phyloP scores from a whole-genome alignment of 2,329 filamentous ascomycete species.

The Fusarium nematophilum region DNA sequence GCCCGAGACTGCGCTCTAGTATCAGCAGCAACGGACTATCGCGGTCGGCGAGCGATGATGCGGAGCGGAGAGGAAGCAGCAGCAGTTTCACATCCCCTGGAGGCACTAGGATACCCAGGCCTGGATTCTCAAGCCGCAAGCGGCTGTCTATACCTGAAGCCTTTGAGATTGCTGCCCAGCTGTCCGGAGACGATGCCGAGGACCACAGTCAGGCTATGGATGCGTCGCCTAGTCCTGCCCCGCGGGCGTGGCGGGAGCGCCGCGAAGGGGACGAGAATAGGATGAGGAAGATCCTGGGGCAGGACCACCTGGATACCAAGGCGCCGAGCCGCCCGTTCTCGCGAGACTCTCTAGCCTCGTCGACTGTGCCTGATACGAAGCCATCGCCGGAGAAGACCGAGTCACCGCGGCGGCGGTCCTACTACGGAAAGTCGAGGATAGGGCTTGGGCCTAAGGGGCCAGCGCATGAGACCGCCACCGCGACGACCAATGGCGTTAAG shows the following conservation, averaged over 20 bases:
- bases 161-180: conserved; percentile 49
- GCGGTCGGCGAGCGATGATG: conserved; percentile 45
- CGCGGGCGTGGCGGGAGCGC: conserved; percentile 55
- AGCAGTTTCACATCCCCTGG: conserved; percentile 42
- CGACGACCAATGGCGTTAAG: conserved; percentile 17
- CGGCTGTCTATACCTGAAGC: conserved; percentile 58
- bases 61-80: conserved; percentile 34
- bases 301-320: conserved; percentile 48
- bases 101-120: conserved; percentile 50
- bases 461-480: conserved; percentile 13
- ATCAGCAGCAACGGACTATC: conserved; percentile 24
- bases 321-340: conserved; percentile 37
- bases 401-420: conserved; percentile 33
- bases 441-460: conserved; percentile 33
- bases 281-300: conserved; percentile 43
- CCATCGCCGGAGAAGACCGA: conserved; percentile 32
- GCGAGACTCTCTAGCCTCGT: conserved; percentile 38
- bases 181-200: conserved; percentile 42
- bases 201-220: conserved; percentile 48
- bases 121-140: conserved; percentile 46
- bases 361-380: conserved; percentile 31
- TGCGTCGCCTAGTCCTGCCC: conserved; percentile 64
- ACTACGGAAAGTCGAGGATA: conserved; percentile 42
- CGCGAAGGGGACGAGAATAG: conserved; percentile 47
- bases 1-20: conserved; percentile 23